Percentiles rank a stretch among this genome's conserved stretches.
Conservation (phyloP, 2,329 filamentous ascomycete species). For the Atkinsonella texensis region DNA sequence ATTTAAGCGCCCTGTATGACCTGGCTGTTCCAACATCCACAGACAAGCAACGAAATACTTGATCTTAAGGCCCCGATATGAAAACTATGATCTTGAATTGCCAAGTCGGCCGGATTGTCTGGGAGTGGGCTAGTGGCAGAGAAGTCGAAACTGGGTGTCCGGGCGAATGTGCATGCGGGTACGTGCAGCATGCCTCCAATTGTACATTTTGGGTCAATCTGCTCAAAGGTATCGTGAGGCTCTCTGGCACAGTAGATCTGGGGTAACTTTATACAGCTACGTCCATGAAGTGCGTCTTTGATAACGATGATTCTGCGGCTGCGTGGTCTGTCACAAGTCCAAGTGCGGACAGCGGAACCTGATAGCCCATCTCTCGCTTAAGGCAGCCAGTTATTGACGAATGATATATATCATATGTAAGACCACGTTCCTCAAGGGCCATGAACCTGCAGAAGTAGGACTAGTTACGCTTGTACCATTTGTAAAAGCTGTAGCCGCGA, state of each 20-base stretch:
- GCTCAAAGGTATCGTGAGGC: too few species aligned
- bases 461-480: too few species aligned
- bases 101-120: background rate
- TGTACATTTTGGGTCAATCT: too few species aligned
- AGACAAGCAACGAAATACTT: background rate
- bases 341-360: slow-evolving; percentile 5
- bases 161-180: too few species aligned
- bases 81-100: background rate
- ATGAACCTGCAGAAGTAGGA: too few species aligned
- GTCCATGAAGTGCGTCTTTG: too few species aligned
- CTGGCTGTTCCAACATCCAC: background rate
- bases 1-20: slow-evolving; percentile 61
- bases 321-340: background rate
- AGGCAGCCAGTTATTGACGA: slow-evolving; percentile 1
- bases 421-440: too few species aligned
- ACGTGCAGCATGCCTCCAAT: too few species aligned
- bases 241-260: too few species aligned
- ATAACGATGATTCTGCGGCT: background rate
- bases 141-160: too few species aligned
- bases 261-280: too few species aligned
- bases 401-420: background rate
- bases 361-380: slow-evolving; percentile 5
- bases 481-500: too few species aligned
- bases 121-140: background rate
- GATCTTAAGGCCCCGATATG: background rate